Conservation (phyloP, 345 rosid genomes). For the Eucalyptus globulus region DNA sequence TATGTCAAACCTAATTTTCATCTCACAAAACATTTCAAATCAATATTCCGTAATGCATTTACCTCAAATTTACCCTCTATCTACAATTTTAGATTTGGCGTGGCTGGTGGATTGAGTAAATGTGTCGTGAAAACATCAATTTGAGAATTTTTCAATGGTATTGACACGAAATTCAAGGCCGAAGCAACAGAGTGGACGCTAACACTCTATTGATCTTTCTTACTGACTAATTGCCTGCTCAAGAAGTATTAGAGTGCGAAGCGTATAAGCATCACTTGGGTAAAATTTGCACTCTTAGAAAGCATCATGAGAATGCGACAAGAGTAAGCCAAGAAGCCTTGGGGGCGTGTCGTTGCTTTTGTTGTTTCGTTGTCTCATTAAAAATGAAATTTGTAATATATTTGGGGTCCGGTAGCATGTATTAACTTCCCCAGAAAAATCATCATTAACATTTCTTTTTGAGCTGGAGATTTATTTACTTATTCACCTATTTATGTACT, state of each 20-base stretch:
- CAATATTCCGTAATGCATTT: accelerated
- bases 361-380: background rate
- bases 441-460: background rate
- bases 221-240: background rate
- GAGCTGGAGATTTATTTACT: background rate
- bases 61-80: background rate
- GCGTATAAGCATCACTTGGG: background rate
- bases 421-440: background rate
- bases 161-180: background rate
- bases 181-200: accelerated
- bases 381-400: background rate
- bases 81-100: background rate
- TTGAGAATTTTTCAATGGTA: accelerated
- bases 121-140: background rate
- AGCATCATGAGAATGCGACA: background rate
- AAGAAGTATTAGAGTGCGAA: background rate
- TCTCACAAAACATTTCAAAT: background rate
- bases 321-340: background rate
- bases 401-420: background rate
- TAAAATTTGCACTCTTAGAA: background rate
- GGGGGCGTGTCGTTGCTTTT: background rate
- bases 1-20: too few species aligned
- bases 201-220: background rate
- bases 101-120: background rate
- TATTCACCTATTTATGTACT: background rate